phyloP scores from a whole-genome alignment of 176 grass and related monocot species.

The Zoysia japonica region DNA sequence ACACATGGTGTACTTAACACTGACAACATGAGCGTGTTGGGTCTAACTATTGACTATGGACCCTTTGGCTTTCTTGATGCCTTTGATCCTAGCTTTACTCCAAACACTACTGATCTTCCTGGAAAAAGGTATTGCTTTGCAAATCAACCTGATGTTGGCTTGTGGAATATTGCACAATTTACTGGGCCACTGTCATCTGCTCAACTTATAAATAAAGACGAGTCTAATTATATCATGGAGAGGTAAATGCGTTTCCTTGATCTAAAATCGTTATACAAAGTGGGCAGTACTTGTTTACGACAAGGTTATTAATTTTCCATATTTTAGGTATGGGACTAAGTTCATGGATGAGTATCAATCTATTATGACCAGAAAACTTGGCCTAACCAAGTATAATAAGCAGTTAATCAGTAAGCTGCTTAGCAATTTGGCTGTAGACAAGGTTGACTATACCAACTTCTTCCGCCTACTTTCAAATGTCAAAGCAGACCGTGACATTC shows the following conservation, averaged over 20 bases:
- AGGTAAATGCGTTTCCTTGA: constrained; percentile 53
- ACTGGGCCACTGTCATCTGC: constrained; percentile 70
- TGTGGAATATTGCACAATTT: constrained; percentile 97
- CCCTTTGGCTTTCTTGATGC: constrained; percentile 98
- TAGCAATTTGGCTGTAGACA: constrained; percentile 84
- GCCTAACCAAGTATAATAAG: constrained; percentile 86
- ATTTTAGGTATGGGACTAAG: constrained; percentile 82
- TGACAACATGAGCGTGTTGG: constrained; percentile 97
- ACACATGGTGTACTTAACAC: constrained; percentile 99
- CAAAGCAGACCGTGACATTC: constrained; percentile 60
- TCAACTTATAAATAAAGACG: constrained; percentile 79
- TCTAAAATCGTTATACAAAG: not conserved
- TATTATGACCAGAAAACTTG: constrained; percentile 92
- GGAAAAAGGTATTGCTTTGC: constrained; percentile 94
- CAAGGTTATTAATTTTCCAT: constrained; percentile 20
- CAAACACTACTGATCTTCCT: constrained; percentile 94
- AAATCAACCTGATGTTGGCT: constrained; percentile 93
- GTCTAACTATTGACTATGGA: constrained; percentile 92
- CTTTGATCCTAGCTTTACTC: constrained; percentile 89
- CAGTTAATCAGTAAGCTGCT: constrained; percentile 85
- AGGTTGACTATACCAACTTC: constrained; percentile 98
- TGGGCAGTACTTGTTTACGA: not conserved
- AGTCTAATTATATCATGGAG: constrained; percentile 95
- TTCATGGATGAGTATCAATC: constrained; percentile 99
- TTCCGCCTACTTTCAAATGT: constrained; percentile 91